phyloP scores from a whole-genome alignment of 345 rosid species.

The Citrus mangshanensis region DNA sequence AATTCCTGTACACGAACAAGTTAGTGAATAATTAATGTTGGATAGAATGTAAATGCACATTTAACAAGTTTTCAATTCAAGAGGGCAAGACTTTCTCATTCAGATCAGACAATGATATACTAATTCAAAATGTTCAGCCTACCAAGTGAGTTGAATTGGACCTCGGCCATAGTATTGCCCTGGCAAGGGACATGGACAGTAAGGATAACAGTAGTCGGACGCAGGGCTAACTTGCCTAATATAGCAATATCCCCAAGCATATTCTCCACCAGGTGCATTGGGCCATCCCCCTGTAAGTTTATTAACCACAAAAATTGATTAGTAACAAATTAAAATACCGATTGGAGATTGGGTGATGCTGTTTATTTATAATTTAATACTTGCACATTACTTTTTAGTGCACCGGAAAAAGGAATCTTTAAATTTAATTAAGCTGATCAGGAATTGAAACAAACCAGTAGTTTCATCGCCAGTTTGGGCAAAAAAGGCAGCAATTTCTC shows the following conservation, averaged over 20 bases:
- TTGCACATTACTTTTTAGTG: too few relatives aligned
- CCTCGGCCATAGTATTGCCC: constrained; percentile 64
- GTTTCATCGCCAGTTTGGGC: constrained; percentile 65
- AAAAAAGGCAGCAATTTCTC: constrained; percentile 63
- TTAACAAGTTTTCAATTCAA: background rate
- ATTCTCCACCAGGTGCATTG: constrained; percentile 55
- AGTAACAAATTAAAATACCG: background rate
- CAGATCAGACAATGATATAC: too few relatives aligned
- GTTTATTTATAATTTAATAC: too few relatives aligned
- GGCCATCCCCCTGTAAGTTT: constrained; percentile 41
- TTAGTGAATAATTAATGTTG: too few relatives aligned
- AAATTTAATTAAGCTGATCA: too few relatives aligned
- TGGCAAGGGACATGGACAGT: constrained; percentile 47
- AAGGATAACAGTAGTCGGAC: constrained; percentile 30
- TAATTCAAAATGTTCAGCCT: background rate
- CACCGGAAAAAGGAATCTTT: too few relatives aligned
- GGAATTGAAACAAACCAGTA: constrained; percentile 23
- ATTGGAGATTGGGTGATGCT: too few relatives aligned
- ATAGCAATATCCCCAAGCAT: constrained; percentile 65
- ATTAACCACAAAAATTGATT: background rate
- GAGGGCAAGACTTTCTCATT: background rate
- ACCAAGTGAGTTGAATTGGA: constrained; percentile 62
- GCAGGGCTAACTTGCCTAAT: constrained; percentile 36
- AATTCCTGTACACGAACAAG: constrained; percentile 37
- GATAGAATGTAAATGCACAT: background rate